phyloP scores from a whole-genome alignment of 2,329 filamentous ascomycete genomes.

The Sporothrix inflata region DNA sequence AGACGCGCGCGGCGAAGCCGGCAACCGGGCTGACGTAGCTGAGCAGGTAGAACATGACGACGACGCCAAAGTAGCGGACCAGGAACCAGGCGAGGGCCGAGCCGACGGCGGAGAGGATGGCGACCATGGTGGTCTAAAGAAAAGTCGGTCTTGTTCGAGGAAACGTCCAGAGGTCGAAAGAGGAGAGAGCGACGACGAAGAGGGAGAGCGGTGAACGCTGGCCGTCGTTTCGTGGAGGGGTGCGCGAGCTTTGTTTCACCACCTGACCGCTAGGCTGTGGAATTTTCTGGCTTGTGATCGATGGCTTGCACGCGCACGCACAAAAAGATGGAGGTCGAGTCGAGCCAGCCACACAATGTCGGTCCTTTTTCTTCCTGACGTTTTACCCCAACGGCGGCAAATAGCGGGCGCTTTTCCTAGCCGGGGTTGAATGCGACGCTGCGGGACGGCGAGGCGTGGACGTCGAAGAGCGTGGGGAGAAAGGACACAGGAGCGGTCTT shows the following conservation, averaged over 20 bases:
- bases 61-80: constrained; percentile 55
- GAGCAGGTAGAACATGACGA: constrained; percentile 63
- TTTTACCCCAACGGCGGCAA: constrained; percentile 10
- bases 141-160: not conserved
- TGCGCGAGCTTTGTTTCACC: not conserved
- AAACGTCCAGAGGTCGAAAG: not conserved
- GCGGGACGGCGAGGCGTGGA: not conserved
- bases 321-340: not conserved
- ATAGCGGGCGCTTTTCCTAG: not conserved
- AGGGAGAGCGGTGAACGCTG: not conserved
- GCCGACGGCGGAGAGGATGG: constrained; percentile 10
- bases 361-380: not conserved
- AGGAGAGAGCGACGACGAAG: not conserved
- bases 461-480: not conserved
- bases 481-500: not conserved
- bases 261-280: not conserved
- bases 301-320: not conserved
- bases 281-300: constrained; percentile 21
- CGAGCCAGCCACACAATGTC: constrained; percentile 4
- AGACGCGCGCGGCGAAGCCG: constrained; percentile 69
- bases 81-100: constrained; percentile 51
- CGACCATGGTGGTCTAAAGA: constrained; percentile 14
- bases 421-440: constrained; percentile 3
- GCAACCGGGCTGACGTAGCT: constrained; percentile 61
- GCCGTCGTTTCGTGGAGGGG: not conserved